A percentile compares a stretch with the other conserved stretches of the same genome.
phyloP scores from a whole-genome alignment of 2,329 filamentous ascomycete genomes.

The Pyrenochaeta sp. region DNA sequence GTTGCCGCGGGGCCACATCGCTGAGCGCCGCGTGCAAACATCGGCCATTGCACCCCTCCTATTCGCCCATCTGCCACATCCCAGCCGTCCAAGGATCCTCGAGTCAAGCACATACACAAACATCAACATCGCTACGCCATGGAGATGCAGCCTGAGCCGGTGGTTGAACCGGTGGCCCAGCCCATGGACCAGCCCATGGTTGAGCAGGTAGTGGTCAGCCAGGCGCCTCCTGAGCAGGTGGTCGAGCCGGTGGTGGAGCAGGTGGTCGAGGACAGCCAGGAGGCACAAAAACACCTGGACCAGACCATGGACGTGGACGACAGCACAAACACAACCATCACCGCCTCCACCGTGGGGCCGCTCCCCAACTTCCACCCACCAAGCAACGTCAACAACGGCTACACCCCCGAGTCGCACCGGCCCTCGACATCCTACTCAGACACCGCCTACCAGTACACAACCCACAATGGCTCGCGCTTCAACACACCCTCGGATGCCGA shows the following conservation, averaged over 20 bases:
- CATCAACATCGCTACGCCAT: slow-evolving; percentile 17
- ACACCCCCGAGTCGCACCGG: slow-evolving; percentile 55
- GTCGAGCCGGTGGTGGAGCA: slow-evolving; percentile 9
- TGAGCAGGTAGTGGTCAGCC: neutral
- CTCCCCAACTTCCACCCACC: slow-evolving; percentile 49
- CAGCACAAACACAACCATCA: slow-evolving; percentile 58
- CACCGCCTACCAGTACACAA: slow-evolving; percentile 55
- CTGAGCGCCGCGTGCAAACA: slow-evolving; percentile 26
- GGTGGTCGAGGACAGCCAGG: slow-evolving; percentile 19
- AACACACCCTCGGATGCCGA: slow-evolving; percentile 60
- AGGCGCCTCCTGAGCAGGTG: too few relatives aligned
- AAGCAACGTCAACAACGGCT: slow-evolving; percentile 31
- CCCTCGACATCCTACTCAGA: slow-evolving; percentile 65
- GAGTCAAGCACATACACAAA: slow-evolving; percentile 27
- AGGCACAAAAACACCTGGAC: slow-evolving; percentile 45
- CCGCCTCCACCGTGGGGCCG: slow-evolving; percentile 49
- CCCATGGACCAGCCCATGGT: neutral
- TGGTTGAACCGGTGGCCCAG: neutral
- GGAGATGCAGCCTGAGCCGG: slow-evolving; percentile 31
- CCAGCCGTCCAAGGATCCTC: slow-evolving; percentile 10
- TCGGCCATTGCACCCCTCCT: slow-evolving; percentile 21
- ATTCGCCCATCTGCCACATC: slow-evolving; percentile 33
- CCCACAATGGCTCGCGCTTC: slow-evolving; percentile 49
- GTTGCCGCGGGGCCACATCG: slow-evolving; percentile 32
- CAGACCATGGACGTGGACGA: slow-evolving; percentile 54